phyloP scores from a whole-genome alignment of 805 yeast genomes.

The Kurtzmaniella cleridarum region DNA sequence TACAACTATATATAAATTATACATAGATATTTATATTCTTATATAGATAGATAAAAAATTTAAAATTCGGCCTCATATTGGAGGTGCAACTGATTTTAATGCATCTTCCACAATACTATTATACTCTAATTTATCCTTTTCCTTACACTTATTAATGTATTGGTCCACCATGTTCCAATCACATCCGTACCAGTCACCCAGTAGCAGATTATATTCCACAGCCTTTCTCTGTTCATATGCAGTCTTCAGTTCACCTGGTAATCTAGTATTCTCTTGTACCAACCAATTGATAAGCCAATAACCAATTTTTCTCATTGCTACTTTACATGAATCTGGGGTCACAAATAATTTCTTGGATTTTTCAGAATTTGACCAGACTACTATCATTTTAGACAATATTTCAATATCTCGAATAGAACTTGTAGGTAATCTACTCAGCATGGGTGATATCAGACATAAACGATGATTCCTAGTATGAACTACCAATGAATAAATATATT shows the following conservation, averaged over 20 bases:
- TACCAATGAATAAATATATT: slow-evolving; percentile 32
- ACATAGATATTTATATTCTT: too few relatives aligned
- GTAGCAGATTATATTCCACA: slow-evolving; percentile 26
- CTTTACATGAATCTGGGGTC: slow-evolving; percentile 34
- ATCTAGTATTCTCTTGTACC: slow-evolving; percentile 2
- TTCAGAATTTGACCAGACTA: slow-evolving; percentile 13
- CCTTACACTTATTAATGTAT: slow-evolving; percentile 17
- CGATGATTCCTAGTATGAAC: slow-evolving; percentile 35
- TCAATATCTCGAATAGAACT: slow-evolving; percentile 24
- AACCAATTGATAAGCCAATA: slow-evolving; percentile 43
- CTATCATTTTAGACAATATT: slow-evolving; percentile 23
- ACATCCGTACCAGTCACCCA: slow-evolving; percentile 42
- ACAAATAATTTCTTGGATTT: slow-evolving; percentile 14
- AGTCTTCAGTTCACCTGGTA: slow-evolving; percentile 4
- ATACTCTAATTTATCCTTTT: slow-evolving; percentile 10
- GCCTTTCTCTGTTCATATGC: slow-evolving; percentile 12
- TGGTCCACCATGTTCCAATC: slow-evolving; percentile 29
- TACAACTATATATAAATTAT: too few relatives aligned
- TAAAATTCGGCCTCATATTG: too few relatives aligned
- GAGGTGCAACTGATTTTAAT: slow-evolving; percentile 29
- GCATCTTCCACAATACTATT: slow-evolving; percentile 35
- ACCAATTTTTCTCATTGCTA: slow-evolving; percentile 33
- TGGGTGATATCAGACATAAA: slow-evolving; percentile 33
- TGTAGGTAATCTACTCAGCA: slow-evolving; percentile 28
- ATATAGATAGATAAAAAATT: too few relatives aligned